These are phyloP conservation scores for Raffaelea ambrosiae DNA, from an alignment of 2,329 filamentous ascomycete genomes.

Conservation along the genomic window DNA sequence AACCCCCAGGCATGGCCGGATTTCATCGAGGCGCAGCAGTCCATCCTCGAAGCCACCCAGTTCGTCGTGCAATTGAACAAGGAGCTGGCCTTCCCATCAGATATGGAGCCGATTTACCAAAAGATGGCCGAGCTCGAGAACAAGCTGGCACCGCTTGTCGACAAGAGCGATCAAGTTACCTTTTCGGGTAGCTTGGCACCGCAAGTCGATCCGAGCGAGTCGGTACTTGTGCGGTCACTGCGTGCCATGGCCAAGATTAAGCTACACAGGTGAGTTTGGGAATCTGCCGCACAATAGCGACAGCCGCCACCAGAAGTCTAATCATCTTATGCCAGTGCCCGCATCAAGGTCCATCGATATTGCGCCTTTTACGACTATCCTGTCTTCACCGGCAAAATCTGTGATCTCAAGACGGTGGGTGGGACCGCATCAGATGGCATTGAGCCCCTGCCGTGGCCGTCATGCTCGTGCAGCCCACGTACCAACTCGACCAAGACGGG, in stretches of 20 bases:
- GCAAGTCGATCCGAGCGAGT: constrained; percentile 28
- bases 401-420: constrained; percentile 31
- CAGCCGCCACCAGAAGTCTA: too few relatives aligned
- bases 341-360: constrained; percentile 43
- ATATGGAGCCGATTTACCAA: constrained; percentile 30
- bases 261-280: constrained; percentile 35
- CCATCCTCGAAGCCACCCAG: constrained; percentile 36
- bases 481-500: constrained; percentile 10
- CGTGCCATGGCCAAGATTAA: constrained; percentile 40
- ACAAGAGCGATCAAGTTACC: constrained; percentile 26
- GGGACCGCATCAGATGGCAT: constrained; percentile 14
- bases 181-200: constrained; percentile 23
- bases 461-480: constrained; percentile 1
- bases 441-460: constrained; percentile 1
- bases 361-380: constrained; percentile 41
- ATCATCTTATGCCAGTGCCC: constrained; percentile 27
- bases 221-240: constrained; percentile 32
- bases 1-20: constrained; percentile 28
- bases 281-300: too few relatives aligned
- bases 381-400: constrained; percentile 39
- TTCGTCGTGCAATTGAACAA: constrained; percentile 40
- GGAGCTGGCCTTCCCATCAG: constrained; percentile 25
- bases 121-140: constrained; percentile 32
- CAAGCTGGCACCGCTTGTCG: constrained; percentile 26
- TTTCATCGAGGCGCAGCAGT: constrained; percentile 38